Percentiles rank a stretch among this genome's conserved stretches.
Conservation (phyloP, 345 rosid genomes). For the Brassica rapa region DNA sequence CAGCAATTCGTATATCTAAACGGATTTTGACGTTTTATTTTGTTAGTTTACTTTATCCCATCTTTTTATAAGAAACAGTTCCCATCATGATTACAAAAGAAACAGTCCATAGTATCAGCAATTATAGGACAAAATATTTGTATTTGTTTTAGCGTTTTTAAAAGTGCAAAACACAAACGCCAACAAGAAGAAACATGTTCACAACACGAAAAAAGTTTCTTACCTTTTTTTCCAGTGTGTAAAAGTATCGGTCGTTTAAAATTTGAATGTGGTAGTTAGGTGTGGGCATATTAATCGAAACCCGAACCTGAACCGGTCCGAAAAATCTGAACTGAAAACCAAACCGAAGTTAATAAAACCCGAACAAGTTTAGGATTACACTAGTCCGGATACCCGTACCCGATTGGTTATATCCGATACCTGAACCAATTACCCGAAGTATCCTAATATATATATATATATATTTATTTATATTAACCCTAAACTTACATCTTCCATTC, state of each 20-base stretch:
- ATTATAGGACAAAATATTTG: not conserved
- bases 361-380: no score
- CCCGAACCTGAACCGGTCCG: no score
- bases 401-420: no score
- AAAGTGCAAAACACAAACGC: not conserved
- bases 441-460: no score
- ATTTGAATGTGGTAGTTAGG: not conserved
- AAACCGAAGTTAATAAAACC: no score
- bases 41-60: not conserved
- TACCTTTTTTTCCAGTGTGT: not conserved
- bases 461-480: no score
- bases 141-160: not conserved
- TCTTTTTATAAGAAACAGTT: not conserved
- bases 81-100: constrained; percentile 12
- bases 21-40: not conserved
- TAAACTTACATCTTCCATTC: no score
- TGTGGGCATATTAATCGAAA: no score
- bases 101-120: not conserved
- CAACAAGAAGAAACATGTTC: constrained; percentile 1
- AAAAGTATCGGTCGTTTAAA: not conserved
- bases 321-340: no score
- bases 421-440: no score
- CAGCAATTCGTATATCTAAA: constrained; percentile 3
- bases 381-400: no score
- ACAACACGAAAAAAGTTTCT: not conserved